These are phyloP conservation scores for Nemania serpens DNA, from an alignment of 2,329 filamentous ascomycete genomes.

Conservation along the genomic window DNA sequence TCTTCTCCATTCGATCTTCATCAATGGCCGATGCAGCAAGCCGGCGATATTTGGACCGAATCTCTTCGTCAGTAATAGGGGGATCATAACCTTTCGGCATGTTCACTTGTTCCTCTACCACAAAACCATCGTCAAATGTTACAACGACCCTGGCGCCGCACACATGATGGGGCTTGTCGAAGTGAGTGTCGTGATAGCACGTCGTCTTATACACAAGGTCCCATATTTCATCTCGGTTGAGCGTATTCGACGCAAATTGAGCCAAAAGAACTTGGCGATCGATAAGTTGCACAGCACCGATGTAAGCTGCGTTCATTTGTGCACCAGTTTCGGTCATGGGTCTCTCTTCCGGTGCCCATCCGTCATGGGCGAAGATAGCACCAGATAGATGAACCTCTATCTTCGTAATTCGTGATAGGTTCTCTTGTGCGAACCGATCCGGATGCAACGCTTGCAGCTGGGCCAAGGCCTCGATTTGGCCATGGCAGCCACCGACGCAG, in stretches of 20 bases:
- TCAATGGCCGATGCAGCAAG: slow-evolving; percentile 20
- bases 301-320: slow-evolving; percentile 46
- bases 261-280: slow-evolving; percentile 43
- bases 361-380: slow-evolving; percentile 43
- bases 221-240: slow-evolving; percentile 45
- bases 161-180: slow-evolving; percentile 19
- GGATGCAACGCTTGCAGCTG: slow-evolving; percentile 16
- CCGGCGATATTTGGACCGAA: slow-evolving; percentile 42
- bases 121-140: slow-evolving; percentile 18
- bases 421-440: slow-evolving; percentile 2
- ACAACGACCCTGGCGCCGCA: slow-evolving; percentile 16
- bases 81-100: slow-evolving; percentile 42
- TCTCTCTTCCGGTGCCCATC: slow-evolving; percentile 40
- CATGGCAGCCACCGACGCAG: slow-evolving; percentile 22
- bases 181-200: slow-evolving; percentile 22
- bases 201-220: slow-evolving; percentile 40
- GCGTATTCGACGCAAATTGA: slow-evolving; percentile 40
- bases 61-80: slow-evolving; percentile 44
- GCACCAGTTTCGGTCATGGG: slow-evolving; percentile 45
- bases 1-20: slow-evolving; percentile 20
- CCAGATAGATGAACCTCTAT: slow-evolving; percentile 19
- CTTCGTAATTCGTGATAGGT: slow-evolving; percentile 1
- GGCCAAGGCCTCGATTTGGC: slow-evolving; percentile 17
- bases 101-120: slow-evolving; percentile 25
- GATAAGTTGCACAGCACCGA: slow-evolving; percentile 45